Percentiles rank a stretch among this genome's conserved stretches.
phyloP scores from a whole-genome alignment of 441 rosid genomes.

The Gossypium gossypioides region DNA sequence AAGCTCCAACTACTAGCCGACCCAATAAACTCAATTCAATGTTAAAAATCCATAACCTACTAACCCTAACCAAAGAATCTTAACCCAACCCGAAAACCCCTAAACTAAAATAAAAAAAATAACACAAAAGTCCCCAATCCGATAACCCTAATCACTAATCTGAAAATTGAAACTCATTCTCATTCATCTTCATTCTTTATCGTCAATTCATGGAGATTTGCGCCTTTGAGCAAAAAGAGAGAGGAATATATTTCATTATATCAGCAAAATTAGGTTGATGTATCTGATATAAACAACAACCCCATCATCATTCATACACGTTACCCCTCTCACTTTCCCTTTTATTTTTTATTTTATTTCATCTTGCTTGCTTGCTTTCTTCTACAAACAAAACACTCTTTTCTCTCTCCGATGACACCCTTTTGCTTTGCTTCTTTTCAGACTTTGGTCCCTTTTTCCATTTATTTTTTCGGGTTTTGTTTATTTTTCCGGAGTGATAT shows the following conservation, averaged over 20 bases:
- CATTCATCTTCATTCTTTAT: too few species aligned
- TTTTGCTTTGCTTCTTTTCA: background rate
- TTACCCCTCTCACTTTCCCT: background rate
- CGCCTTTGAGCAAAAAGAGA: constrained; percentile 7
- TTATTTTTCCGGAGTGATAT: constrained; percentile 9
- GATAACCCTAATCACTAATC: too few species aligned
- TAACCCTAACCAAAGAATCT: too few species aligned
- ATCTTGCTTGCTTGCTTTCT: background rate
- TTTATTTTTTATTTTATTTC: background rate
- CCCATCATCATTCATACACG: background rate
- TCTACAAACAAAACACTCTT: background rate
- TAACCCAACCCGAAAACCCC: too few species aligned
- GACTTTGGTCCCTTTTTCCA: constrained; percentile 3
- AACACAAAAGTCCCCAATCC: too few species aligned
- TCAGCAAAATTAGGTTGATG: constrained; percentile 33
- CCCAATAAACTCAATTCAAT: too few species aligned
- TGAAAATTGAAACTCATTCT: too few species aligned
- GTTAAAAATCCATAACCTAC: too few species aligned
- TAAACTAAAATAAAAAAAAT: too few species aligned
- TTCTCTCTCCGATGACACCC: background rate
- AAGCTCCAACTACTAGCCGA: too few species aligned
- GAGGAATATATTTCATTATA: constrained; percentile 12
- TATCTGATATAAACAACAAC: background rate
- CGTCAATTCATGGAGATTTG: constrained; percentile 28
- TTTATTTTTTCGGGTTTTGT: constrained; percentile 14